Evolutionary conservation across 1,284 basidiomycete species (phyloP), one percentile per base, ranked within the genome.

Genomic region (Xanthoconium separans): DNA sequence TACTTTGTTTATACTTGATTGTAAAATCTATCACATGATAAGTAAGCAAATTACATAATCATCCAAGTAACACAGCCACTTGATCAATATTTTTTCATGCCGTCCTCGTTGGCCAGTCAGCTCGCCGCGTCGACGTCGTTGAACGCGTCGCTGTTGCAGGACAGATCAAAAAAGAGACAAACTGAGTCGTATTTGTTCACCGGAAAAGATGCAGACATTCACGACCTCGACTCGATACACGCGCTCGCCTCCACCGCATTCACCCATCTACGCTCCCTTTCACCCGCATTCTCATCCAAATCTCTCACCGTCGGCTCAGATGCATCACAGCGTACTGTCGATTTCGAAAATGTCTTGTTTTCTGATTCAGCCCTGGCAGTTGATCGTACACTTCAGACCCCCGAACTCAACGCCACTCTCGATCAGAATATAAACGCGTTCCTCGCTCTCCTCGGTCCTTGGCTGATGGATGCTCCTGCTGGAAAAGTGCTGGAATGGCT

Each of bases 401-500:
- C 75, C 40, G 84, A 91, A 30, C 82, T 83, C 56, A 87, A 85
- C 56, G 76, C 75, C 5, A 73, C 81, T 51, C 74, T 96, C 56
- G 80, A 92, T 66, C 67, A 58, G 9, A 75, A 75, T 2, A 77
- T 98, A 50, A 76, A 80, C 43, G 75, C 76, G 9, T 91, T 93
- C 61, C 69, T 98, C 34, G 72, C 82, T 39, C 71, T 87, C 33
- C 75, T 99, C 3, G 91, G 92, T 1, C 87, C 85, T 16, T 91
- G 89, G 75, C 73, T 99, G 36, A 79, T 94, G 70, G 88, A 95
- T 51, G 79, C 85, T 51, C 89, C 93, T 2, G 83, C 92, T 0
- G 88, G 87, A 39, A 95, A 91, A 71, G 84, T 92, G n/a, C 68
- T 99, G 33, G 96, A 99, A 69, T 99, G 96, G 96, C 82, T 99